These are phyloP conservation scores for Dysphania ambrosioides DNA, from an alignment of 148 eudicot species.

Conservation along the genomic window DNA sequence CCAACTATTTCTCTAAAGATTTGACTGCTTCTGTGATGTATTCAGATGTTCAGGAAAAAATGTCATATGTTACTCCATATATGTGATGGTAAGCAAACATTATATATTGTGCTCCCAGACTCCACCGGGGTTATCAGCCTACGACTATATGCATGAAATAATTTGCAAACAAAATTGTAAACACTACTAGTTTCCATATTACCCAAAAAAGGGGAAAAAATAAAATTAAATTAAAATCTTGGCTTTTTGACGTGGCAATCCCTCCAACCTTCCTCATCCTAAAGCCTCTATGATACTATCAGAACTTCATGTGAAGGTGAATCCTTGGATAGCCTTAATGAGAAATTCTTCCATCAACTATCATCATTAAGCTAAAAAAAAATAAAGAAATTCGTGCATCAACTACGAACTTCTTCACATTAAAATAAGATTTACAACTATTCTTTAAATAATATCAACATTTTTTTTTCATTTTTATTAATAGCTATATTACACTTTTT, in stretches of 20 bases:
- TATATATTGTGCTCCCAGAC: no score
- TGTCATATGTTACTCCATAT: background rate
- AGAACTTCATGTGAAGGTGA: background rate
- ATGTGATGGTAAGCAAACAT: no score
- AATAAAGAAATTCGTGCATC: no score
- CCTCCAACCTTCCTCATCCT: slow-evolving; percentile 20
- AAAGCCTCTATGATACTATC: slow-evolving; percentile 28
- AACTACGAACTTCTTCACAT: background rate
- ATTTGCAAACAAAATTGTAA: no score
- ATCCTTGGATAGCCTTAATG: no score
- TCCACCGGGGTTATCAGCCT: no score
- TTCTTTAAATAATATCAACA: background rate
- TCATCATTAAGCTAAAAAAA: no score
- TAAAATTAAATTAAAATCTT: background rate
- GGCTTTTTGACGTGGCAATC: slow-evolving; percentile 28
- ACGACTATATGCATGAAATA: no score
- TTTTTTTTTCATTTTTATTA: no score
- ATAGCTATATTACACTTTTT: no score
- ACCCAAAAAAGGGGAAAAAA: background rate
- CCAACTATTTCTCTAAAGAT: background rate
- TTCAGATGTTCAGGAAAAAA: background rate
- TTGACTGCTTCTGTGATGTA: background rate
- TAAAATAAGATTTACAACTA: background rate
- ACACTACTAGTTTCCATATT: background rate
- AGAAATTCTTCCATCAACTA: no score